phyloP scores from a whole-genome alignment of 352 stramenopile species.

The Pythium phragmitis region DNA sequence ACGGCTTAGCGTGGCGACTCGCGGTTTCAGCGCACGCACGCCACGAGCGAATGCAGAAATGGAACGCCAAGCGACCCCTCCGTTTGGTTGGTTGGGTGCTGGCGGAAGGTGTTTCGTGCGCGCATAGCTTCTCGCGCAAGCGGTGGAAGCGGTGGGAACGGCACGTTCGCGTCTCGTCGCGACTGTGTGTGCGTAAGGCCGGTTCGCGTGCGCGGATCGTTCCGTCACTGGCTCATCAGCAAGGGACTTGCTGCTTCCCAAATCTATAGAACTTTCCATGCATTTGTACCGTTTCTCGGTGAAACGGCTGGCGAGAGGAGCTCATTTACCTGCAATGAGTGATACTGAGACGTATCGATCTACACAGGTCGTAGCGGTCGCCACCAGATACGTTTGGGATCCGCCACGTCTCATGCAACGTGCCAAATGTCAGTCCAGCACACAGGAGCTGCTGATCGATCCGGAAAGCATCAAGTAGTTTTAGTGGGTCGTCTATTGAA shows the following conservation, averaged over 20 bases:
- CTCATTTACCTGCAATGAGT: background rate
- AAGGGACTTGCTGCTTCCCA: background rate
- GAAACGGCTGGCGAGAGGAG: conserved; percentile 6
- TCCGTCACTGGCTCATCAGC: background rate
- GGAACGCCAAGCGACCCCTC: too few relatives aligned
- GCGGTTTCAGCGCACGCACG: too few relatives aligned
- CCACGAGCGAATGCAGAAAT: too few relatives aligned
- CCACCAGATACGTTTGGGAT: background rate
- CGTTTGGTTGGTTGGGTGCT: too few relatives aligned
- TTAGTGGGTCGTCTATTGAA: conserved; percentile 27
- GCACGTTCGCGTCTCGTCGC: background rate
- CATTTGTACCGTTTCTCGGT: background rate
- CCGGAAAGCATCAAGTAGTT: background rate
- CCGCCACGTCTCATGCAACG: background rate
- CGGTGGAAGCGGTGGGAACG: background rate
- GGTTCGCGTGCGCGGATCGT: conserved; percentile 9
- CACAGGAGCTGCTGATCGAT: too few relatives aligned
- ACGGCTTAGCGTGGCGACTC: too few relatives aligned
- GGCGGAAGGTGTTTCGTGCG: background rate
- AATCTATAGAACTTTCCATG: conserved; percentile 26
- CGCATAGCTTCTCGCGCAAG: background rate
- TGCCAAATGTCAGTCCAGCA: background rate
- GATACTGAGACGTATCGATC: background rate
- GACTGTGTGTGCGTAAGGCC: background rate
- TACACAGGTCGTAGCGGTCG: background rate